These are phyloP conservation scores for Russula lepida DNA, from an alignment of 768 basidiomycete species.

Conservation along the genomic window DNA sequence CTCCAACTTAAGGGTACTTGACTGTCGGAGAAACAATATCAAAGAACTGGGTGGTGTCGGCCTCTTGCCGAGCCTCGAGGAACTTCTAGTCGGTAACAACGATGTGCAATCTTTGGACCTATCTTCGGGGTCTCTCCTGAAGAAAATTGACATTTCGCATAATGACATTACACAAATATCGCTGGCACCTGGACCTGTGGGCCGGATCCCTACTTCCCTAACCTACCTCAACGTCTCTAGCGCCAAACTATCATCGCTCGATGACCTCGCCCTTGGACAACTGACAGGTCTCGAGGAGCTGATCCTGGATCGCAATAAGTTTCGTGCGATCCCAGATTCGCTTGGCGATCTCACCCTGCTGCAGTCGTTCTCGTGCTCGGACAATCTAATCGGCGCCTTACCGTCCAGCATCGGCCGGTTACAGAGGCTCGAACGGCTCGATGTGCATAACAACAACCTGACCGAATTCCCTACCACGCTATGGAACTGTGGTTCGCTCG, in stretches of 20 bases:
- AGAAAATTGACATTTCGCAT: slow-evolving; percentile 64
- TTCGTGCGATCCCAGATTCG: slow-evolving; percentile 76
- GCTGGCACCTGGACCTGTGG: slow-evolving; percentile 44
- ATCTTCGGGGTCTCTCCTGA: slow-evolving; percentile 57
- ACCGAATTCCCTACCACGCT: slow-evolving; percentile 62
- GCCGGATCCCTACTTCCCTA: slow-evolving; percentile 44
- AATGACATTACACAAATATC: slow-evolving; percentile 84
- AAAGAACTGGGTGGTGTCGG: slow-evolving; percentile 63
- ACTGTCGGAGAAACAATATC: slow-evolving; percentile 81
- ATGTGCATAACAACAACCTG: slow-evolving; percentile 88
- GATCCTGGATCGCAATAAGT: slow-evolving; percentile 78
- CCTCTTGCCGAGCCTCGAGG: slow-evolving; percentile 58
- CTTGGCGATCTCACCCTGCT: slow-evolving; percentile 68
- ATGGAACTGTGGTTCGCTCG: slow-evolving; percentile 76
- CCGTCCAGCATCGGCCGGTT: slow-evolving; percentile 72
- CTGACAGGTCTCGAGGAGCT: slow-evolving; percentile 64
- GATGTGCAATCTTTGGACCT: slow-evolving; percentile 72
- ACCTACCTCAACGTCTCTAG: slow-evolving; percentile 79
- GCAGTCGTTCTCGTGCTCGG: slow-evolving; percentile 73
- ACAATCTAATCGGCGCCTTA: slow-evolving; percentile 74
- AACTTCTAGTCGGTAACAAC: slow-evolving; percentile 76
- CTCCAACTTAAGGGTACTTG: slow-evolving; percentile 55
- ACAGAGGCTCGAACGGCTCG: slow-evolving; percentile 63
- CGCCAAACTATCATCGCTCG: slow-evolving; percentile 78
- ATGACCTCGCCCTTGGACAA: slow-evolving; percentile 62